Base-by-base conservation (phyloP, 345 rosid species). In the Trapa bicornis region DNA sequence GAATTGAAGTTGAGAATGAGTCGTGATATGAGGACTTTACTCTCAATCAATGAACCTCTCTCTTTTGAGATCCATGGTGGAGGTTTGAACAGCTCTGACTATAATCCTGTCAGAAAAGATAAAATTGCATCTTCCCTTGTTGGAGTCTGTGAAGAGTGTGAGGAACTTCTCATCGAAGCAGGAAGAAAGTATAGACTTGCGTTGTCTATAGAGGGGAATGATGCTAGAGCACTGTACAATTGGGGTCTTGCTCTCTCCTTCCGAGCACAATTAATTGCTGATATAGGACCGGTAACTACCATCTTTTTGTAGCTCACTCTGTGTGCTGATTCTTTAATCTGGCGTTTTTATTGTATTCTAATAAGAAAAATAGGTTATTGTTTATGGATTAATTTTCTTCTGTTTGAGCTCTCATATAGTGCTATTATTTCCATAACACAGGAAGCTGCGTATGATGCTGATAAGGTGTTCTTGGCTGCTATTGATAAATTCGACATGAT, bases 181-280 rank as follows among this genome's bases (percentile, higher is more conserved):
- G 93, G 93, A 56, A 81, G 80, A 74, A 85, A 83, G 10, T 87
- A 87, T 76, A 78, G 82, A 66, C 61, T 77, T 66, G 94, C 88
- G 36, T 56, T 85, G 73, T 80, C 85, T 9, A 87, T 87, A 45
- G 90, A 85, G 64, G 88, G 88, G 58, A 73, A 73, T 70, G 94
- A 87, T 67, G 79, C 77, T 41, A 78, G 87, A 73, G 86, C 94
- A 37, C 71, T 85, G 22, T 84, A 87, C 70, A 87, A 87, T 35
- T 87, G 94, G 88, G 94, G 90, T 47, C 88, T 87, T 74, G 94
- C 90, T 61, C 79, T 87, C 33, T 83, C 86, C 69, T 85, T 80
- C 75, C 90, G 90, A 43, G 90, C 90, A 5, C 90, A 87, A 73
- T 77, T 87, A 66, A 79, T 87, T 65, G 79, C 87, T 15, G 90